Conservation (phyloP, 2,329 filamentous ascomycete species). For the Fusarium dimerum region DNA sequence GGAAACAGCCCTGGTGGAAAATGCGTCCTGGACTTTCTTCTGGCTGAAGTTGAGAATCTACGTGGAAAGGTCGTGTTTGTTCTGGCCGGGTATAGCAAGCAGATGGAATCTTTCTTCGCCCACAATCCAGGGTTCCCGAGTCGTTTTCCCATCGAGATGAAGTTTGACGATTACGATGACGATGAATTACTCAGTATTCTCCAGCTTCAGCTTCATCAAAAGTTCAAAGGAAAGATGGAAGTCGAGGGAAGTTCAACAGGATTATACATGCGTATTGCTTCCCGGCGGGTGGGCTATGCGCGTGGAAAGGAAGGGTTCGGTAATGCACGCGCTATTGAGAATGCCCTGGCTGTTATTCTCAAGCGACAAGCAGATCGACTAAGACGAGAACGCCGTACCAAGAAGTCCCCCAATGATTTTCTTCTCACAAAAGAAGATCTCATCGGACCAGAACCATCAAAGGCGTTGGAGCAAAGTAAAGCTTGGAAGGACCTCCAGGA, state of each 20-base stretch:
- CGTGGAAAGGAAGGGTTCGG: constrained; percentile 70
- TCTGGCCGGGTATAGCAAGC: constrained; percentile 70
- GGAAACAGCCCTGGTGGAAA: no score
- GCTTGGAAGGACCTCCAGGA: constrained; percentile 60
- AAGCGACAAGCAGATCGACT: constrained; percentile 62
- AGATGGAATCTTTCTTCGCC: constrained; percentile 76
- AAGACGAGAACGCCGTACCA: constrained; percentile 42
- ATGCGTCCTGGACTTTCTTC: constrained; percentile 68
- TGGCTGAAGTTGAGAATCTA: constrained; percentile 72
- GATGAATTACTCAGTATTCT: constrained; percentile 65
- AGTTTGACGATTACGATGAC: constrained; percentile 71
- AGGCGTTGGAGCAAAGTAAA: constrained; percentile 49
- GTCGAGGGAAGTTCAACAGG: constrained; percentile 60
- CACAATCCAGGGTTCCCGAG: constrained; percentile 73
- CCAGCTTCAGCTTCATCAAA: constrained; percentile 51
- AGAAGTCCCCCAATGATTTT: constrained; percentile 53
- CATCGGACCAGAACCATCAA: constrained; percentile 66
- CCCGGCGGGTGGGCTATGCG: constrained; percentile 60
- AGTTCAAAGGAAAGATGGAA: constrained; percentile 57
- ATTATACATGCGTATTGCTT: constrained; percentile 64
- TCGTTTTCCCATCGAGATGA: constrained; percentile 65
- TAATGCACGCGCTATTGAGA: constrained; percentile 71
- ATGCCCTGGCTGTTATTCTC: constrained; percentile 54
- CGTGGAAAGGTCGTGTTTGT: constrained; percentile 71
- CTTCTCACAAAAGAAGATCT: constrained; percentile 67